phyloP scores from a whole-genome alignment of 768 basidiomycete species.

The Pisolithus marmoratus region DNA sequence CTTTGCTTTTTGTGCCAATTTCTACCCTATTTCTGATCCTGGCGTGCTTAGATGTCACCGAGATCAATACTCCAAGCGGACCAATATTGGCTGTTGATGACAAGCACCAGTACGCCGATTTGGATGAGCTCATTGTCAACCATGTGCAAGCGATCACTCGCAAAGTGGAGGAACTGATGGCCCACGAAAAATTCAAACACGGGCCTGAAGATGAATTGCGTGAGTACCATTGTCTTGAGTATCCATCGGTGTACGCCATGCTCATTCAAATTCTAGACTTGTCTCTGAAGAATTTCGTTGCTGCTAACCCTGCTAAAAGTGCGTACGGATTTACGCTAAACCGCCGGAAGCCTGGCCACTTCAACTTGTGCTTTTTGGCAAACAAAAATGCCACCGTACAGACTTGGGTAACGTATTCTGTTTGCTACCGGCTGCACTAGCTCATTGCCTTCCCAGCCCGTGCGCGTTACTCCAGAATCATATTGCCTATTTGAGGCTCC shows the following conservation, averaged over 20 bases:
- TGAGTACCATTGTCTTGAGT: slow-evolving; percentile 38
- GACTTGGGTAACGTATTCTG: slow-evolving; percentile 62
- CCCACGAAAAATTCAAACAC: slow-evolving; percentile 91
- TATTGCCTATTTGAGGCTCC: slow-evolving; percentile 89
- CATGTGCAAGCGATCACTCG: slow-evolving; percentile 93
- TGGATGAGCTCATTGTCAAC: slow-evolving; percentile 95
- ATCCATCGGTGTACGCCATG: not conserved
- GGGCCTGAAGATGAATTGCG: slow-evolving; percentile 86
- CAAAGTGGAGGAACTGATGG: slow-evolving; percentile 90
- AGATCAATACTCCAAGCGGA: slow-evolving; percentile 69
- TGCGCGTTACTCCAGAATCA: slow-evolving; percentile 81
- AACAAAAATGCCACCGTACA: slow-evolving; percentile 88
- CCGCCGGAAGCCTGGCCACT: slow-evolving; percentile 85
- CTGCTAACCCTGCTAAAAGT: slow-evolving; percentile 90
- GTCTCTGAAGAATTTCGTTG: slow-evolving; percentile 83
- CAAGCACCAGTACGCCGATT: slow-evolving; percentile 81
- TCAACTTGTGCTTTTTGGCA: slow-evolving; percentile 88
- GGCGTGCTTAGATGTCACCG: slow-evolving; percentile 60
- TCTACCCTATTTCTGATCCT: slow-evolving; percentile 5
- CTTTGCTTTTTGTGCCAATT: not conserved
- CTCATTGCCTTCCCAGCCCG: slow-evolving; percentile 45
- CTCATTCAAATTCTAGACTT: slow-evolving; percentile 46
- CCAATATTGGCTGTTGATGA: slow-evolving; percentile 67
- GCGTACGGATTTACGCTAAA: slow-evolving; percentile 96
- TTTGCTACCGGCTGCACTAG: not conserved